These are phyloP conservation scores for Zelonia costaricensis DNA, from an alignment of 208 protist species.

Conservation along the genomic window DNA sequence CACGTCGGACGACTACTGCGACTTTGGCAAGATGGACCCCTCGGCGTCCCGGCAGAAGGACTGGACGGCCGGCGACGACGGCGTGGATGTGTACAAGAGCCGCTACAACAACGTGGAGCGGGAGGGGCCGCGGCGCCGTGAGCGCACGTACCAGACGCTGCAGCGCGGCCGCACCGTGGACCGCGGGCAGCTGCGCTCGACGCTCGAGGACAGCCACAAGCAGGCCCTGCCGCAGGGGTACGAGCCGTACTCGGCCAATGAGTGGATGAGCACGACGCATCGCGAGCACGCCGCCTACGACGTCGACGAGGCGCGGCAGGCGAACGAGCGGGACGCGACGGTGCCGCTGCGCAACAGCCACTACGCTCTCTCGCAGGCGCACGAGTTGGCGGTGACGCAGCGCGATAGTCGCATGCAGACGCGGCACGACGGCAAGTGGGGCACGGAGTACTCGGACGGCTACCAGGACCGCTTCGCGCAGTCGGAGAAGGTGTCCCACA, in stretches of 20 bases:
- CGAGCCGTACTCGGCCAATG: slow-evolving; percentile 60
- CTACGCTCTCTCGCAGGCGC: slow-evolving; percentile 56
- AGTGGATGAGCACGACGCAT: slow-evolving; percentile 88
- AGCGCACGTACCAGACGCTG: slow-evolving; percentile 51
- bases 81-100: slow-evolving; percentile 76
- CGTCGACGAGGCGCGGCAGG: slow-evolving; percentile 43
- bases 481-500: slow-evolving; percentile 60
- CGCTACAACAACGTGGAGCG: slow-evolving; percentile 88
- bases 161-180: slow-evolving; percentile 59
- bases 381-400: slow-evolving; percentile 51
- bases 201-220: slow-evolving; percentile 42
- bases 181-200: slow-evolving; percentile 39
- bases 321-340: slow-evolving; percentile 65
- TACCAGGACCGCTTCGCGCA: slow-evolving; percentile 66
- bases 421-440: slow-evolving; percentile 53
- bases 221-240: slow-evolving; percentile 67
- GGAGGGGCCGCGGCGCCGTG: slow-evolving; percentile 69
- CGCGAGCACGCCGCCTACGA: slow-evolving; percentile 79
- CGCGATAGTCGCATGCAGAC: slow-evolving; percentile 39
- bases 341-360: slow-evolving; percentile 70
- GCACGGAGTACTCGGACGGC: slow-evolving; percentile 65
- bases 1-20: slow-evolving; percentile 89
- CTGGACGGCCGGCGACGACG: slow-evolving; percentile 25
- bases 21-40: slow-evolving; percentile 76
- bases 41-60: slow-evolving; percentile 71